phyloP scores from a whole-genome alignment of 2,329 filamentous ascomycete species.

The Colletotrichum tropicale region DNA sequence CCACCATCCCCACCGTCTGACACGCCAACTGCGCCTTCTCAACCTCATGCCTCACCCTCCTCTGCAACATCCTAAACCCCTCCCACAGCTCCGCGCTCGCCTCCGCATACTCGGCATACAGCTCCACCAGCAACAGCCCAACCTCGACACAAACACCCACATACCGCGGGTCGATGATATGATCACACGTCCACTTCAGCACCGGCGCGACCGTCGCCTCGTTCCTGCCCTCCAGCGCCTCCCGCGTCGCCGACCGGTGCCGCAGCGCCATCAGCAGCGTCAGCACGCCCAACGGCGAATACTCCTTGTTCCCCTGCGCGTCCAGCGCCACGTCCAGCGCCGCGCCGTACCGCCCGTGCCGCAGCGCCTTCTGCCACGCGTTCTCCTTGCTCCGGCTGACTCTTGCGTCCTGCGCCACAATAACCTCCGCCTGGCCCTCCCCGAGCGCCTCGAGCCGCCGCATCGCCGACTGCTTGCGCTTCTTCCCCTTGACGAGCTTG shows the following conservation, averaged over 20 bases:
- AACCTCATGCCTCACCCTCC: slow-evolving; percentile 75
- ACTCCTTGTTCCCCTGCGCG: slow-evolving; percentile 43
- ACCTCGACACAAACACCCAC: slow-evolving; percentile 83
- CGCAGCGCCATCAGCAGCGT: slow-evolving; percentile 84
- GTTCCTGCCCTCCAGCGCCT: slow-evolving; percentile 80
- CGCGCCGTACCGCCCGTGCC: slow-evolving; percentile 75
- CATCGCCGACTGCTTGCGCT: slow-evolving; percentile 52
- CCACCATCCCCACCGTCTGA: slow-evolving; percentile 86
- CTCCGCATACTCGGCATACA: slow-evolving; percentile 83
- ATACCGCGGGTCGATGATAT: slow-evolving; percentile 84
- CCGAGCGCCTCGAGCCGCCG: slow-evolving; percentile 78
- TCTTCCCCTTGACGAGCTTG: slow-evolving; percentile 71
- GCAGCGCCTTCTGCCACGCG: slow-evolving; percentile 81
- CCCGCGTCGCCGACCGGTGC: slow-evolving; percentile 83
- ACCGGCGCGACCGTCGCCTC: slow-evolving; percentile 83
- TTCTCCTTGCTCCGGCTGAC: slow-evolving; percentile 67
- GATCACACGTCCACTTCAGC: slow-evolving; percentile 79
- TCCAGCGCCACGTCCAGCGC: slow-evolving; percentile 83
- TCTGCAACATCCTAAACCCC: slow-evolving; percentile 71
- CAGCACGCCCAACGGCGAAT: slow-evolving; percentile 64
- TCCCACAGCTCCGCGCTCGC: slow-evolving; percentile 75
- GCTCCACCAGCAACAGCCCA: slow-evolving; percentile 79
- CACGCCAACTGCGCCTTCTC: slow-evolving; percentile 84
- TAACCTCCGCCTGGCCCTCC: slow-evolving; percentile 79
- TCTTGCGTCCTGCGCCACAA: slow-evolving; percentile 77